phyloP scores from a whole-genome alignment of 129 eudicot genomes.

The Centella asiatica region DNA sequence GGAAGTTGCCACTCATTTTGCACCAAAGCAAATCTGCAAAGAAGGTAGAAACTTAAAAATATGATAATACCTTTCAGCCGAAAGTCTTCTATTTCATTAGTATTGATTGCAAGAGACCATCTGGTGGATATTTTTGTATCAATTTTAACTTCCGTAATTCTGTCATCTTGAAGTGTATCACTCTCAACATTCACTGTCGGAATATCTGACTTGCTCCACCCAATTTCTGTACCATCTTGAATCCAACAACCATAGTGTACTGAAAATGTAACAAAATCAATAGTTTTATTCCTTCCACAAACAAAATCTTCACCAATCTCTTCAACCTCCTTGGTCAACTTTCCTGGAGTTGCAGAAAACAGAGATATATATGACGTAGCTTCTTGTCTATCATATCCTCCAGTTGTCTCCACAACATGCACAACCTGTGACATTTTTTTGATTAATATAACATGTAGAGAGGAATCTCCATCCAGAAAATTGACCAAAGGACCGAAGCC shows the following conservation, averaged over 20 bases:
- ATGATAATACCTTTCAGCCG: conserved; percentile 57
- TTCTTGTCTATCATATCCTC: conserved; percentile 30
- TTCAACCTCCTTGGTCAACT: conserved; percentile 58
- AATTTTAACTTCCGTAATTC: conserved; percentile 46
- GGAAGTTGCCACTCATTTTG: too few species aligned
- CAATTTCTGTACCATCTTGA: conserved; percentile 35
- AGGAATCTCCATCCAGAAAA: not conserved
- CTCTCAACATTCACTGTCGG: conserved; percentile 47
- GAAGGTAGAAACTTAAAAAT: not conserved
- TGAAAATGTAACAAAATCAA: conserved; percentile 80
- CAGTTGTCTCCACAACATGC: conserved; percentile 83
- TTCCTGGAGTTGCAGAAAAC: conserved; percentile 83
- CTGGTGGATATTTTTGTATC: conserved; percentile 69
- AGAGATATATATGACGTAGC: conserved; percentile 61
- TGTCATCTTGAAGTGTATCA: conserved; percentile 41
- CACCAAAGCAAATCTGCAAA: not conserved
- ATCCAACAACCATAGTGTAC: conserved; percentile 67
- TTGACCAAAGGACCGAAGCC: not conserved
- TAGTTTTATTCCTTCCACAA: conserved; percentile 60
- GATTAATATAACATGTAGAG: not conserved
- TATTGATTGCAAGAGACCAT: conserved; percentile 84
- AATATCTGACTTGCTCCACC: conserved; percentile 60
- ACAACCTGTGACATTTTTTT: conserved; percentile 54
- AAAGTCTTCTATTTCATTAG: conserved; percentile 64
- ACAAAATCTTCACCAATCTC: conserved; percentile 65